Base-by-base conservation (phyloP, 257 asterid genomes). In the Handroanthus guayacan region DNA sequence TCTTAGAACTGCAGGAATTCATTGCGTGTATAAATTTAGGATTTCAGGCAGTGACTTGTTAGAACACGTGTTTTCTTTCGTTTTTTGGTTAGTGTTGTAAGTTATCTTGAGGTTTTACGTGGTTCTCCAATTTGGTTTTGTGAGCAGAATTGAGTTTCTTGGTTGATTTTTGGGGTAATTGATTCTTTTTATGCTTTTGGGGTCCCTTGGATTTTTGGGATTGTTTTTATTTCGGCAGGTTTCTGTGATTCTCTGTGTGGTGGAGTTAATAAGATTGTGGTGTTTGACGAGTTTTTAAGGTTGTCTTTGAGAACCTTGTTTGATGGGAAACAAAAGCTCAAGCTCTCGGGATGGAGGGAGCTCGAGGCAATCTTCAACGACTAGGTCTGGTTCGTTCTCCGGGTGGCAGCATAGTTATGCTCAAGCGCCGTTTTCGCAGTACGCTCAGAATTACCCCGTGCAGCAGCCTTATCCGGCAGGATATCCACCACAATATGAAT, bases 251-350 rank as follows among this genome's bases (percentile, higher is more conserved):
- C 18, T 38, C 10, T 17, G 37, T n/a, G 57, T 38, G 48, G 73
- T 56, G 18, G 71, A 45, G 54, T 14, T 51, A 48, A 36, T 34
- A 36, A 54, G 55, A 65, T 54, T 60, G 12, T 73, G 64, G 16
- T 67, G 51, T 76, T 20, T 75, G 66, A 58, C 76, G 76, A 77
- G 54, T 4, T 58, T 41, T 76, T 55, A 60, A 7, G 67, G 17
- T 37, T 74, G 62, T 67, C 66, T 70, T 75, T 45, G 84, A 78
- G 77, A 81, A 71, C 69, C 69, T 84, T 84, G 69, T 25, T 84
- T 72, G 83, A 93, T 94, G 98, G 98, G 98, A 55, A 92, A 78
- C 64, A 91, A 84, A 82, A 87, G 85, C 82, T 94, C 98, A 13
- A 92, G 88, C 75, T 72, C 86, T 6, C 74, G 69, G 25, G 61